These are phyloP conservation scores for Annulohypoxylon maeteangense DNA, from an alignment of 495 filamentous ascomycete genomes.

Conservation along the genomic window DNA sequence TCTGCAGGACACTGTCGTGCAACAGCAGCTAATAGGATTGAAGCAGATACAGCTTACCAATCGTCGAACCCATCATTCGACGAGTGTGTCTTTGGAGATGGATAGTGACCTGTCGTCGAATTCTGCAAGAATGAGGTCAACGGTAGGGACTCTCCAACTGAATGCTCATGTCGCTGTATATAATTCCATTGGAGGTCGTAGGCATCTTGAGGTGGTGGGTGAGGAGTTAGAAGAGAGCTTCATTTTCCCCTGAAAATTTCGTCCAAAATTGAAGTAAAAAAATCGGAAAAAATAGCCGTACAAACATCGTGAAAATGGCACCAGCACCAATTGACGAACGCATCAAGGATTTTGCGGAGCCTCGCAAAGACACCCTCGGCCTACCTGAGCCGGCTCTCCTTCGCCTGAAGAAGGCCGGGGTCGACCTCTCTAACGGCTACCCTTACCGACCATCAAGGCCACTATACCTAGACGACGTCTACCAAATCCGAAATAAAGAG, in stretches of 20 bases:
- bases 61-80: neutral
- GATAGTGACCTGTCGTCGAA: conserved; percentile 12
- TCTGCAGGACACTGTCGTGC: conserved; percentile 4
- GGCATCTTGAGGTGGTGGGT: neutral
- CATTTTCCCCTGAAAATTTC: neutral
- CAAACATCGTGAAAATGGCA: conserved; percentile 47
- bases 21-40: neutral
- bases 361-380: conserved; percentile 69
- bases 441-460: conserved; percentile 73
- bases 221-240: neutral
- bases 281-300: neutral
- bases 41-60: conserved; percentile 35
- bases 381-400: conserved; percentile 64
- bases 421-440: conserved; percentile 73
- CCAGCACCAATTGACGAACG: conserved; percentile 65
- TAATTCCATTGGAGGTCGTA: conserved; percentile 15
- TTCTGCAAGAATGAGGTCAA: conserved; percentile 16
- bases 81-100: conserved; percentile 7
- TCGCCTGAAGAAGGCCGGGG: conserved; percentile 70
- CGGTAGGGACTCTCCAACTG: conserved; percentile 18
- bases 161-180: conserved; percentile 13
- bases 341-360: conserved; percentile 69
- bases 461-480: conserved; percentile 73
- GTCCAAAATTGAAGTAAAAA: neutral
- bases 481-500: conserved; percentile 68